Conservation (phyloP, 257 asterid species). For the Nicotiana otophora region DNA sequence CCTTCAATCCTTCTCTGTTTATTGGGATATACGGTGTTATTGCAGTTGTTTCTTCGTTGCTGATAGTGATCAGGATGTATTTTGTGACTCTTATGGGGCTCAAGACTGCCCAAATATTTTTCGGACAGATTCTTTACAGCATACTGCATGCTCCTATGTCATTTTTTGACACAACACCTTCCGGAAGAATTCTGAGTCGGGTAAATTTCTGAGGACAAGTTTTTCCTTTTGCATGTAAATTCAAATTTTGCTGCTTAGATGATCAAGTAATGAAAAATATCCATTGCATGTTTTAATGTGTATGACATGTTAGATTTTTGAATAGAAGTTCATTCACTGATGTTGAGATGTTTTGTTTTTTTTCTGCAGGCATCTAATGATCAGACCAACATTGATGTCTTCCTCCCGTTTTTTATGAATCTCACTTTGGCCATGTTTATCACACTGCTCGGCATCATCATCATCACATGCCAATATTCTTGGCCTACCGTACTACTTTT, state of each 20-base stretch:
- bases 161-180: constrained; percentile 95
- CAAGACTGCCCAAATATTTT: constrained; percentile 84
- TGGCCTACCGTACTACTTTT: constrained; percentile 83
- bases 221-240: not conserved
- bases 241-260: not conserved
- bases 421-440: constrained; percentile 45
- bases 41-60: constrained; percentile 34
- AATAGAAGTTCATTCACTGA: not conserved
- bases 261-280: not conserved
- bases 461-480: constrained; percentile 86
- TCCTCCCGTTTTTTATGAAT: constrained; percentile 65
- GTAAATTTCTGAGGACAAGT: constrained; percentile 32
- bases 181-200: constrained; percentile 94
- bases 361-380: constrained; percentile 79
- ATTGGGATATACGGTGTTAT: constrained; percentile 58
- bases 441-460: constrained; percentile 56
- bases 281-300: not conserved
- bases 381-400: constrained; percentile 78
- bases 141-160: constrained; percentile 97
- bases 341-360: not conserved
- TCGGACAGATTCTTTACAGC: constrained; percentile 65
- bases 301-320: not conserved
- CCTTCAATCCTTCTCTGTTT: constrained; percentile 69
- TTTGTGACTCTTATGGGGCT: constrained; percentile 66
- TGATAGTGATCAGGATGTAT: constrained; percentile 49